Evolutionary conservation across 2,329 filamentous ascomycete species (phyloP).

Genomic region (Fusarium pseudograminearum): DNA sequence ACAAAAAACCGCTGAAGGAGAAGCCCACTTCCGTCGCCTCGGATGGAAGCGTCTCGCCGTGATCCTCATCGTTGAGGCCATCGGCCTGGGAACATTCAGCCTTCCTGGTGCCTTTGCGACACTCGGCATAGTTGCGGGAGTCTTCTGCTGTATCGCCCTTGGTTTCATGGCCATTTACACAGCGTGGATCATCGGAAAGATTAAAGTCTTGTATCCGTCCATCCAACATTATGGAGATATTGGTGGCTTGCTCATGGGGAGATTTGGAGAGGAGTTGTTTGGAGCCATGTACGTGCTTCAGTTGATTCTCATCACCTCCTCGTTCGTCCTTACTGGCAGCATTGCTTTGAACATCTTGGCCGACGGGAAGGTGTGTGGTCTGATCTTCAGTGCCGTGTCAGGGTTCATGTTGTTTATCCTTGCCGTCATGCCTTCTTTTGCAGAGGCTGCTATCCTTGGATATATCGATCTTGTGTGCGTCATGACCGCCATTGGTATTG

Average conservation of each 20-base stretch:
- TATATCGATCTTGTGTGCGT: constrained; percentile 45
- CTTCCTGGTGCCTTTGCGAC: constrained; percentile 44
- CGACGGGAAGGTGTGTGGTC: constrained; percentile 58
- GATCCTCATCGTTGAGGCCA: constrained; percentile 43
- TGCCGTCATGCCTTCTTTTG: constrained; percentile 58
- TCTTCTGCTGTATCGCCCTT: constrained; percentile 51
- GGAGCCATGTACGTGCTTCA: constrained; percentile 69
- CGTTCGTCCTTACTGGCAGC: constrained; percentile 73
- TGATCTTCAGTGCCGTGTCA: constrained; percentile 56
- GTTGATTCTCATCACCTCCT: constrained; percentile 73
- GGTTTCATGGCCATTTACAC: constrained; percentile 57
- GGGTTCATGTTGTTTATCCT: constrained; percentile 55
- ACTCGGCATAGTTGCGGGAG: constrained; percentile 51
- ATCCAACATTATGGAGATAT: constrained; percentile 75
- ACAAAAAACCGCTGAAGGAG: constrained; percentile 38
- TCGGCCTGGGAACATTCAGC: constrained; percentile 44
- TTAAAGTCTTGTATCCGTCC: constrained; percentile 60
- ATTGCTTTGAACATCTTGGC: constrained; percentile 74
- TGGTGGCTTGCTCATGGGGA: constrained; percentile 68
- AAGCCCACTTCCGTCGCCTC: constrained; percentile 39
- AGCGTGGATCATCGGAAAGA: constrained; percentile 56
- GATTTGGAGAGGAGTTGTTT: constrained; percentile 67
- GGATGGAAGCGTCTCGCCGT: constrained; percentile 46
- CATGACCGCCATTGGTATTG: constrained; percentile 68
- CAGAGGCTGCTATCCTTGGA: constrained; percentile 45